A percentile compares a stretch with the other conserved stretches of the same genome.
These are phyloP conservation scores for Tolypocladium inflatum DNA, from an alignment of 2,329 filamentous ascomycete genomes.

Conservation along the genomic window DNA sequence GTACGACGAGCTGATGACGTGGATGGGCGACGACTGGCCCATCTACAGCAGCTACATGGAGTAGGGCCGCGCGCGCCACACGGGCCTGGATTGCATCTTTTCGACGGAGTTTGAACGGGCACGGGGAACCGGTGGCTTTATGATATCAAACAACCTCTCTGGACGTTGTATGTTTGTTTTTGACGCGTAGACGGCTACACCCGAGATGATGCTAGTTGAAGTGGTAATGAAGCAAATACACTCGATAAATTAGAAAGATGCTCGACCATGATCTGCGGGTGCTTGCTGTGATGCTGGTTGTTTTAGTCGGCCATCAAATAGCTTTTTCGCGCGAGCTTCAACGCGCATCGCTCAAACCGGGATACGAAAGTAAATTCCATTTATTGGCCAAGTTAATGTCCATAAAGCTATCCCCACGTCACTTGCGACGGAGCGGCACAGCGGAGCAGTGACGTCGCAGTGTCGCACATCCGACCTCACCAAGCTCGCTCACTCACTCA, in stretches of 20 bases:
- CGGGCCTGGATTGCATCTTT: not conserved
- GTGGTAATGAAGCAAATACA: not conserved
- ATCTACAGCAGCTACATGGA: slow-evolving; percentile 16
- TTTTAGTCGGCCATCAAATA: not conserved
- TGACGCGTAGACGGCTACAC: not conserved
- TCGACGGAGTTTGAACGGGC: not conserved
- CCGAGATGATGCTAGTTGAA: not conserved
- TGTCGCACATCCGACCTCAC: not conserved
- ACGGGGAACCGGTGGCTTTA: not conserved
- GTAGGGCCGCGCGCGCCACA: too few species aligned
- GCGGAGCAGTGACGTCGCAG: not conserved
- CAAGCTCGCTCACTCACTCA: not conserved
- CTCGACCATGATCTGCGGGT: too few species aligned
- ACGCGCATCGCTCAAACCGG: too few species aligned
- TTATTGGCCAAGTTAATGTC: too few species aligned
- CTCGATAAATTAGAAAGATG: not conserved
- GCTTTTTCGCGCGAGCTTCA: not conserved
- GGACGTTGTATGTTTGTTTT: not conserved
- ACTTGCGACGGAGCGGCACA: too few species aligned
- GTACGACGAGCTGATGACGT: slow-evolving; percentile 25
- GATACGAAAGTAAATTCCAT: too few species aligned
- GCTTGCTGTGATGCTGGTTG: not conserved
- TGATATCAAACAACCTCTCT: not conserved
- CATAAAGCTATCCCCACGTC: too few species aligned
- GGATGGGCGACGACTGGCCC: slow-evolving; percentile 28